phyloP scores from a whole-genome alignment of 2,329 filamentous ascomycete species.

The Endocalyx cinctus region DNA sequence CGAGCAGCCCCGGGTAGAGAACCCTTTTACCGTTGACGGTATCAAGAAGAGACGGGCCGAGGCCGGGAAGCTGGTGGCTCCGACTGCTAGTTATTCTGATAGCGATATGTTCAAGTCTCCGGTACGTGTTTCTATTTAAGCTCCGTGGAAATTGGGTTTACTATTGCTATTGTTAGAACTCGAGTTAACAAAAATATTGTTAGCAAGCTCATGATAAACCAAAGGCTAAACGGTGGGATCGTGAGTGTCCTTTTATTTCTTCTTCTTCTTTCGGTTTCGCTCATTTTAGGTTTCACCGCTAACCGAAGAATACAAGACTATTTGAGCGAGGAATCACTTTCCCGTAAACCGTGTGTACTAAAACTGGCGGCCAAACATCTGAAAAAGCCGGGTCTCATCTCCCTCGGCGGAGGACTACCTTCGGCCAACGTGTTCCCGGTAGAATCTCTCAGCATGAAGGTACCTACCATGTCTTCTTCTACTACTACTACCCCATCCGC shows the following conservation, averaged over 20 bases:
- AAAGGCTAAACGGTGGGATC: conserved; percentile 77
- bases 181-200: too few species aligned
- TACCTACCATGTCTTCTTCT: conserved; percentile 45
- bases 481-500: background rate
- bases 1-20: conserved; percentile 17
- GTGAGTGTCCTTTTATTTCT: conserved; percentile 49
- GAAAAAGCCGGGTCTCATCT: conserved; percentile 79
- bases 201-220: conserved; percentile 57
- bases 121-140: conserved; percentile 38
- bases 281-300: too few species aligned
- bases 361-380: conserved; percentile 79
- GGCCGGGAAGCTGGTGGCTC: conserved; percentile 67
- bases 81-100: conserved; percentile 70
- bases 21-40: conserved; percentile 55
- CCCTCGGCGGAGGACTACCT: conserved; percentile 86
- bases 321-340: conserved; percentile 58
- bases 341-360: conserved; percentile 63
- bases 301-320: conserved; percentile 35
- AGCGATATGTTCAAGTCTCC: conserved; percentile 80
- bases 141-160: too few species aligned
- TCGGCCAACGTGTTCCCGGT: conserved; percentile 92
- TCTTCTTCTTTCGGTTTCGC: background rate
- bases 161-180: too few species aligned
- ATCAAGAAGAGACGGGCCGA: conserved; percentile 65
- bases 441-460: conserved; percentile 68